A percentile compares a stretch with the other conserved stretches of the same genome.
phyloP scores from a whole-genome alignment of 73 alveolate species.

The Tetrahymena elliotti region DNA sequence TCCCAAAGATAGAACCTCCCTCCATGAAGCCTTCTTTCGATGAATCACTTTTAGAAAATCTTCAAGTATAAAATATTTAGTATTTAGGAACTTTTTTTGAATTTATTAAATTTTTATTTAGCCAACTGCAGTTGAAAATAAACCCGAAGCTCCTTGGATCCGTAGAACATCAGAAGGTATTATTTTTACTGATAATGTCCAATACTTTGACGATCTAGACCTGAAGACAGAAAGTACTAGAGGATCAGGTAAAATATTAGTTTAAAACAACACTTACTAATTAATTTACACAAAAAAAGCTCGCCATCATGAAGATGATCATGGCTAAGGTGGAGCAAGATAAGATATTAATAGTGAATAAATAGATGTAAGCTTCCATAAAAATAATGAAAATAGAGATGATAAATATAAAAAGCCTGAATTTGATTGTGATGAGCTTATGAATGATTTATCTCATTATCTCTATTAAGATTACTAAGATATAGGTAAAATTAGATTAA shows the following conservation, averaged over 20 bases:
- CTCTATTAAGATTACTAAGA: not conserved
- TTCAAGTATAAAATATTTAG: not conserved
- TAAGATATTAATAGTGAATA: not conserved
- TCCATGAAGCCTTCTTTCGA: slow-evolving; percentile 11
- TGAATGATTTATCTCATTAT: not conserved
- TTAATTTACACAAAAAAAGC: not conserved
- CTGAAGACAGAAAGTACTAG: slow-evolving; percentile 1
- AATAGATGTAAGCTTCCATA: not conserved
- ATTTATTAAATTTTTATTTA: not conserved
- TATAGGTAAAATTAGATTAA: not conserved
- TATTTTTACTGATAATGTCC: slow-evolving; percentile 35
- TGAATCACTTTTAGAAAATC: slow-evolving; percentile 20
- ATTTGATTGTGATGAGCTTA: not conserved
- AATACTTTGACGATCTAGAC: slow-evolving; percentile 29
- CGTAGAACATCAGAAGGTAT: slow-evolving; percentile 41
- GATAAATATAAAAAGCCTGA: not conserved
- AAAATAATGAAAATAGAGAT: not conserved
- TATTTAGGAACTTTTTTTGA: not conserved
- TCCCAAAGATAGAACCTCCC: slow-evolving; percentile 31
- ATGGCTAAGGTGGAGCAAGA: not conserved
- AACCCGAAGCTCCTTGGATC: slow-evolving; percentile 47
- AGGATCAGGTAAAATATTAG: not conserved
- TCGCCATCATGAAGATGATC: not conserved
- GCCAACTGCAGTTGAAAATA: slow-evolving; percentile 43
- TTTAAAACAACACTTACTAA: not conserved